These are phyloP conservation scores for Apophysomyces elegans DNA, from an alignment of 371 early-diverging fungal genomes.

Conservation along the genomic window DNA sequence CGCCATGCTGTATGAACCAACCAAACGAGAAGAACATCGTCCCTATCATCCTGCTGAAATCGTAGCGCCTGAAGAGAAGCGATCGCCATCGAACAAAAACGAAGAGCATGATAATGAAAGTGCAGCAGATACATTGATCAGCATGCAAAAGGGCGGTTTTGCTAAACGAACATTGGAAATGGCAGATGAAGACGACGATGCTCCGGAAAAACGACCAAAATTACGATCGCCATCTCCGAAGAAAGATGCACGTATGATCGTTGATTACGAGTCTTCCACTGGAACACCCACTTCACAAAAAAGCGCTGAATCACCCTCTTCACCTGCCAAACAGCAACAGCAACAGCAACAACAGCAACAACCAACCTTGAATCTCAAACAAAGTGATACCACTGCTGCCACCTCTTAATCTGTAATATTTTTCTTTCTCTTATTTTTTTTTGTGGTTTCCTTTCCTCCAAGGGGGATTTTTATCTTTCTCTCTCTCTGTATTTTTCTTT, in stretches of 20 bases:
- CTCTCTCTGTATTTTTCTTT: background rate
- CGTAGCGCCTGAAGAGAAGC: constrained; percentile 7
- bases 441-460: too few species aligned
- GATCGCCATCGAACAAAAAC: constrained; percentile 6
- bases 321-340: background rate
- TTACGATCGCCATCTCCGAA: constrained; percentile 6
- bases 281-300: constrained; percentile 6
- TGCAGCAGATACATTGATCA: constrained; percentile 47
- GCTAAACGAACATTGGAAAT: constrained; percentile 28
- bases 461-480: background rate
- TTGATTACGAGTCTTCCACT: constrained; percentile 17
- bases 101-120: constrained; percentile 28
- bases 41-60: constrained; percentile 3
- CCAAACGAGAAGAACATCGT: constrained; percentile 7
- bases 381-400: constrained; percentile 3
- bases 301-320: constrained; percentile 5
- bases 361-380: constrained; percentile 2
- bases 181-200: constrained; percentile 31
- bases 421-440: background rate
- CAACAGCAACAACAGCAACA: background rate
- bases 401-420: constrained; percentile 4
- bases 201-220: constrained; percentile 15
- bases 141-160: constrained; percentile 33
- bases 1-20: background rate
- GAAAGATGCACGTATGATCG: constrained; percentile 8